Evolutionary conservation across 1,139 yeast genomes (phyloP).

Genomic region (Suhomyces chickasaworum): DNA sequence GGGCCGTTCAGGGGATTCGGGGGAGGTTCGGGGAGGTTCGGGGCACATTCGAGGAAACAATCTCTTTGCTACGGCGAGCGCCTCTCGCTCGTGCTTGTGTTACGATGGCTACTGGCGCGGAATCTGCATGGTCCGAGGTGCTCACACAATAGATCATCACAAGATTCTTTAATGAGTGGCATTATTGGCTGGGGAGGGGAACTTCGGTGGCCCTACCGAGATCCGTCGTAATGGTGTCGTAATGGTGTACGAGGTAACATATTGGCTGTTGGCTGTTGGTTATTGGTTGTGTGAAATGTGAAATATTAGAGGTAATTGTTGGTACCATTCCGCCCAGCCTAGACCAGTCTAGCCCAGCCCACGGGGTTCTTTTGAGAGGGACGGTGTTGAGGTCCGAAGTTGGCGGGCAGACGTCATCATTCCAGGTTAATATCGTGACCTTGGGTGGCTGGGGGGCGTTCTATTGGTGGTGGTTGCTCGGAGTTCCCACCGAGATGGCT

Average conservation of each 20-base stretch:
- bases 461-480: neutral
- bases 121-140: neutral
- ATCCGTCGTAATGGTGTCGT: no score
- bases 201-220: neutral
- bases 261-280: no score
- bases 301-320: no score
- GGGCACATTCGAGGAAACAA: neutral
- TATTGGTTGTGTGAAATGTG: no score
- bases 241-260: no score
- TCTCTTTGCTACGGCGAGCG: neutral
- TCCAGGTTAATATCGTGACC: neutral
- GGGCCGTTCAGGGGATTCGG: neutral
- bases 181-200: neutral
- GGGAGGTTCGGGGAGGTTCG: neutral
- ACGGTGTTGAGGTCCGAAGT: no score
- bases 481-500: neutral
- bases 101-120: neutral
- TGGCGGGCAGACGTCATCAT: neutral
- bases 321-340: no score
- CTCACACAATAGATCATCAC: neutral
- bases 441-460: neutral
- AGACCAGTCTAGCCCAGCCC: no score
- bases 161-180: neutral
- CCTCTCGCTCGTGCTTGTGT: no score
- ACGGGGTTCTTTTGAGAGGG: no score